Conservation (phyloP, 768 basidiomycete species). For the Coprinopsis sp. region DNA sequence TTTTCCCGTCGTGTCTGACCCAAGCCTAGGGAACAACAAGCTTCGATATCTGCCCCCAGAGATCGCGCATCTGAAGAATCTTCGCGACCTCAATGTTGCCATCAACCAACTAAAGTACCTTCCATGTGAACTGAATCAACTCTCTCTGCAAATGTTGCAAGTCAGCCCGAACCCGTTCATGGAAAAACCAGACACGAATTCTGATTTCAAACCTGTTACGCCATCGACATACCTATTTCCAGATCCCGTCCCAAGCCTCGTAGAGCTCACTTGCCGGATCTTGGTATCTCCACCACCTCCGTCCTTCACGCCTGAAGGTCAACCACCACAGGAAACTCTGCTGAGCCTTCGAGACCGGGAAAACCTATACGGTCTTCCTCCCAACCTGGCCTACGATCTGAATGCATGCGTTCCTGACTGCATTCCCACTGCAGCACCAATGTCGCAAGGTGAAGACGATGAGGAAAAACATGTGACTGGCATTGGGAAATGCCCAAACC, state of each 20-base stretch:
- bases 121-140: conserved; percentile 57
- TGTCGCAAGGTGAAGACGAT: conserved; percentile 15
- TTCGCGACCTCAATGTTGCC: conserved; percentile 58
- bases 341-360: conserved; percentile 30
- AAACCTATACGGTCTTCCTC: conserved; percentile 21
- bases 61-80: conserved; percentile 46
- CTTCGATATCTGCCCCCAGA: conserved; percentile 59
- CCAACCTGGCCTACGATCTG: conserved; percentile 28
- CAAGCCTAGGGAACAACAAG: conserved; percentile 51
- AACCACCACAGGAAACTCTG: conserved; percentile 18
- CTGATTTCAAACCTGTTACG: conserved; percentile 22
- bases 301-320: conserved; percentile 8
- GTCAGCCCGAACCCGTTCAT: conserved; percentile 63
- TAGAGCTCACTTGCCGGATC: conserved; percentile 31
- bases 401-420: conserved; percentile 36
- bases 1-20: neutral
- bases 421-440: conserved; percentile 22
- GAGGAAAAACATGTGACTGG: conserved; percentile 24
- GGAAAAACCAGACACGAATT: conserved; percentile 13
- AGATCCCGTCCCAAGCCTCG: conserved; percentile 24
- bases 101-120: conserved; percentile 55
- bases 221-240: conserved; percentile 16
- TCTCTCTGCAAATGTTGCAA: conserved; percentile 34
- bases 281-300: conserved; percentile 25
- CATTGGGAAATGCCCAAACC: conserved; percentile 46